Base-by-base conservation (phyloP, 2,329 filamentous ascomycete species). In the Didymella pomorum region DNA sequence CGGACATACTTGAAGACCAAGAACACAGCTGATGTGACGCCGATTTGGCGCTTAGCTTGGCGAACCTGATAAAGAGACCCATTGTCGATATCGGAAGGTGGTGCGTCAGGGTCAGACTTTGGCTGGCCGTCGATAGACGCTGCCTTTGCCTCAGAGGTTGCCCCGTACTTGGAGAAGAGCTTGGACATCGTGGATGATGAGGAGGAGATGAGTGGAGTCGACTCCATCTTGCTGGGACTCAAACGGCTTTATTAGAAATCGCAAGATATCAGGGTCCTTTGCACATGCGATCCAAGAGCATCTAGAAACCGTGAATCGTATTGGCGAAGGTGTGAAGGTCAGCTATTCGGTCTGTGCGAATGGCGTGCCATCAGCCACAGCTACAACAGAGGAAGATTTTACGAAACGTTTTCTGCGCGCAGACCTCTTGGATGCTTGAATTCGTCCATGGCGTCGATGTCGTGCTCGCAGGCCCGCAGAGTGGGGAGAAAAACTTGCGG, bases 1-100 rank as follows among this genome's bases (percentile, higher is more conserved):
- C 14, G 9, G 16, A 18, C 31, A 18, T n/a, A 35, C 31, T 88
- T 88, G 73, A 88, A 84, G 71, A 88, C 86, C 56, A 70, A 12
- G 23, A 70, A 68, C 8, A 63, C 50, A 8, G 69, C 70, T 35
- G 70, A 71, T 8, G 61, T 65, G 42, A 71, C 60, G 25, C 69
- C 67, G 25, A 72, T 72, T 52, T 72, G 69, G 55, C 70, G 69
- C 49, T 72, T 72, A 14, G 64, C 66, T 55, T 72, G 68, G 26
- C 65, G 62, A 12, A 69, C 63, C 10, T 68, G 63, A 39, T 62
- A 69, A 20, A 70, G 61, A 11, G 67, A 70, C 42, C 66, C 69
- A 51, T 67, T 60, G 28, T 69, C 67, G 52, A 66, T 51, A 46
- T 66, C 65, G 4, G 61, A 58, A 21, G 58, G 5, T 23, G 63